A percentile compares a stretch with the other conserved stretches of the same genome.
Evolutionary conservation across 805 yeast genomes (phyloP).

Genomic region (Yarrowia sp.): DNA sequence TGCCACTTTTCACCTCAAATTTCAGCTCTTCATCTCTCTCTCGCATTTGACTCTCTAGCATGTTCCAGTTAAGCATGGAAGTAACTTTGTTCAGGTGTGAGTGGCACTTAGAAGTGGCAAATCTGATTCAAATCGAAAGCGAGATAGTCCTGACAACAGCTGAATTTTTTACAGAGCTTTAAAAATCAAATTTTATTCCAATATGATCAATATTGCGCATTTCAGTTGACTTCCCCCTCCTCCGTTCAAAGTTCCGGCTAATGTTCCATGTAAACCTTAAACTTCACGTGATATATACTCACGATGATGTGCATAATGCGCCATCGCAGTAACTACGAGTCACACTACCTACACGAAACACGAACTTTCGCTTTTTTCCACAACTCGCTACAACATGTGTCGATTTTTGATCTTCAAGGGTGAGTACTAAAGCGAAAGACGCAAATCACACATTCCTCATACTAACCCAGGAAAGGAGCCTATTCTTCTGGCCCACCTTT

Average conservation of each 20-base stretch:
- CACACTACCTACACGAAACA: constrained; percentile 3
- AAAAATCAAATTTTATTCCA: too few relatives aligned
- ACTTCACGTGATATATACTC: constrained; percentile 29
- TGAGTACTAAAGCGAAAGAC: constrained; percentile 36
- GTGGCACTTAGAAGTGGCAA: too few relatives aligned
- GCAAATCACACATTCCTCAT: not conserved
- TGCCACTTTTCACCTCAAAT: too few relatives aligned
- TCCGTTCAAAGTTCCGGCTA: too few relatives aligned
- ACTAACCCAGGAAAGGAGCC: constrained; percentile 72
- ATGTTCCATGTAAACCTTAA: not conserved
- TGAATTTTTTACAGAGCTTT: too few relatives aligned
- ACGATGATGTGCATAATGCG: constrained; percentile 28
- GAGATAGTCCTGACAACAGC: too few relatives aligned
- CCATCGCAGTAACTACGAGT: constrained; percentile 24
- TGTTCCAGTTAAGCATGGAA: not conserved
- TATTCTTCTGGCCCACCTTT: constrained; percentile 79
- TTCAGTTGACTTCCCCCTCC: too few relatives aligned
- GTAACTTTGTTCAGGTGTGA: not conserved
- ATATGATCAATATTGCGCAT: too few relatives aligned
- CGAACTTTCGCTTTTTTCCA: not conserved
- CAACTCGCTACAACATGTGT: constrained; percentile 61
- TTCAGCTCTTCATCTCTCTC: not conserved
- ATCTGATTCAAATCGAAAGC: too few relatives aligned
- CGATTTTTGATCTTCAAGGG: constrained; percentile 86
- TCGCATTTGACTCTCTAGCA: not conserved